phyloP scores from a whole-genome alignment of 768 basidiomycete genomes.

The Tremella mesenterica region DNA sequence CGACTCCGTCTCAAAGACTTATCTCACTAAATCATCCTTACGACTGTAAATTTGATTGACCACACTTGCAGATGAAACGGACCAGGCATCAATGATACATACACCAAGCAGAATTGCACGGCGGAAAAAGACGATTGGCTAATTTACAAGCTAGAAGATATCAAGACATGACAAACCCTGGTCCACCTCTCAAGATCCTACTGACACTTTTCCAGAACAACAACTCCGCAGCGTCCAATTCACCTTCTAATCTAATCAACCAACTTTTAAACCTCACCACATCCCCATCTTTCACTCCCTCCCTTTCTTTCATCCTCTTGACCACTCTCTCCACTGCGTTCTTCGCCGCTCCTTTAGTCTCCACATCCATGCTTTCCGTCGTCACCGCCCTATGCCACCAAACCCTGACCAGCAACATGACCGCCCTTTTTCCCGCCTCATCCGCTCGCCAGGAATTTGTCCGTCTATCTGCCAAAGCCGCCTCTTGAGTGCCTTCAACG shows the following conservation, averaged over 20 bases:
- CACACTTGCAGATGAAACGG: too few relatives aligned
- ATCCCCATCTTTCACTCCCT: conserved; percentile 37
- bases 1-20: too few relatives aligned
- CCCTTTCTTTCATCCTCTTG: conserved; percentile 33
- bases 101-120: too few relatives aligned
- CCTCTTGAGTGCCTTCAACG: conserved; percentile 37
- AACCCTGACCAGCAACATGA: conserved; percentile 37
- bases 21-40: too few relatives aligned
- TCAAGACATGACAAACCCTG: conserved; percentile 37
- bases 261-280: conserved; percentile 34
- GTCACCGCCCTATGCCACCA: conserved; percentile 44
- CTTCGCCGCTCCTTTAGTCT: conserved; percentile 39
- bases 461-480: conserved; percentile 29
- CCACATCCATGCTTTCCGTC: conserved; percentile 31
- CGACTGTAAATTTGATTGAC: too few relatives aligned
- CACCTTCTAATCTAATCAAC: conserved; percentile 33
- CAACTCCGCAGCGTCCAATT: conserved; percentile 39
- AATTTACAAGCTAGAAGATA: too few relatives aligned
- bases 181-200: conserved; percentile 34
- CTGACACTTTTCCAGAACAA: conserved; percentile 41
- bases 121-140: too few relatives aligned
- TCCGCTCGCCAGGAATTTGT: conserved; percentile 36
- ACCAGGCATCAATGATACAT: too few relatives aligned
- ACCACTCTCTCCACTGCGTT: conserved; percentile 41
- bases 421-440: conserved; percentile 37